These are phyloP conservation scores for Colletotrichum theobromicola DNA, from an alignment of 2,329 filamentous ascomycete genomes.

Conservation along the genomic window DNA sequence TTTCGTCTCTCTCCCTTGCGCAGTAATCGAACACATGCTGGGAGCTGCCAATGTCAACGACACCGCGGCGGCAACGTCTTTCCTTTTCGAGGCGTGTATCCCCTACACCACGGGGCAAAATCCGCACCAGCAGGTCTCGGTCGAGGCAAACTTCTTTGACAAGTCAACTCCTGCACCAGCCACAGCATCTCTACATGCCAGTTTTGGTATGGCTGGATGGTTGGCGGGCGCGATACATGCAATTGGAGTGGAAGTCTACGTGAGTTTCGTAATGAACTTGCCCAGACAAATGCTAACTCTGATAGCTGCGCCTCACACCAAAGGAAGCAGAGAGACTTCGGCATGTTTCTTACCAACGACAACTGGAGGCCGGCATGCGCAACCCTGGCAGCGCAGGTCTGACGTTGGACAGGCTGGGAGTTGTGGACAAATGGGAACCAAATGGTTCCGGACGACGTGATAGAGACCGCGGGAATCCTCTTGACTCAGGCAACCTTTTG, in stretches of 20 bases:
- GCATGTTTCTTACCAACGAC: slow-evolving; percentile 59
- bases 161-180: slow-evolving; percentile 30
- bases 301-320: slow-evolving; percentile 56
- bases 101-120: slow-evolving; percentile 34
- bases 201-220: slow-evolving; percentile 60
- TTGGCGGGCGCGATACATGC: slow-evolving; percentile 56
- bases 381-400: slow-evolving; percentile 53
- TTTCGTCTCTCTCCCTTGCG: slow-evolving; percentile 44
- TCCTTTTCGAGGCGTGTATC: slow-evolving; percentile 50
- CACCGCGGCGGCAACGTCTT: slow-evolving; percentile 24
- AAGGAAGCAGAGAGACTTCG: slow-evolving; percentile 58
- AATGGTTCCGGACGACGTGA: neutral
- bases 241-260: slow-evolving; percentile 53
- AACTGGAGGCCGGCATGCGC: slow-evolving; percentile 57
- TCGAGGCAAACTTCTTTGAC: slow-evolving; percentile 35
- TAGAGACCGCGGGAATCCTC: neutral
- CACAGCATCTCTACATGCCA: slow-evolving; percentile 48
- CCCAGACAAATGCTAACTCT: neutral
- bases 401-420: slow-evolving; percentile 45
- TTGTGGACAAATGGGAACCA: slow-evolving; percentile 26
- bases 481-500: neutral
- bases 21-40: slow-evolving; percentile 49
- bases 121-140: slow-evolving; percentile 12
- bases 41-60: slow-evolving; percentile 23
- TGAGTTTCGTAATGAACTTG: slow-evolving; percentile 27